Base-by-base conservation (phyloP, 83 land plant species). In the Picea mariana region DNA sequence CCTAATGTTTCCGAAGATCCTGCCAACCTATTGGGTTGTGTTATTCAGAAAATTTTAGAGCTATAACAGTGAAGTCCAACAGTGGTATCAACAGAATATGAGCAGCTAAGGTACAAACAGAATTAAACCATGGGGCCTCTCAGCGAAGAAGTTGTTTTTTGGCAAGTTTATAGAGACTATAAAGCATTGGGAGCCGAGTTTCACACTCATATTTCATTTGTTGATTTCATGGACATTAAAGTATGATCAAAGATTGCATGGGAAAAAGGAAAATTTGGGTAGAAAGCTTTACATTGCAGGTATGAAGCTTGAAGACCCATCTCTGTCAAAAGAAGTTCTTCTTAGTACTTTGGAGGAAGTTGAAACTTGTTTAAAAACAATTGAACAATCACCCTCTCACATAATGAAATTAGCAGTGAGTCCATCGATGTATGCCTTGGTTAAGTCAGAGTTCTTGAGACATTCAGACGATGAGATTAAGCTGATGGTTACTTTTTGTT, bases 311-410 rank as follows among this genome's bases (percentile, higher is more conserved):
- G n/a, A 62, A 62, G n/a, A n/a, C 65, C 65, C 65, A 62, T 62
- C 65, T 62, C 65, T 1, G 24, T 17, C n/a, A 20, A 62, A n/a
- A 62, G 4, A 62, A 62, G 64, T 17, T 62, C 3, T 62, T n/a
- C 20, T 62, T 18, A n/a, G 65, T 44, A 44, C 47, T 6, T 44
- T 44, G 47, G 47, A 44, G 47, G 47, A 44, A 44, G 65, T 17
- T 17, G 65, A 62, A 18, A 62, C 5, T 62, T 62, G n/a, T 17
- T 62, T 62, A 16, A 18, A 62, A 62, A 62, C 20, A 21, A 21
- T 62, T 62, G 65, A 17, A n/a, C 65, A 62, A 62, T 62, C 64
- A 62, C 64, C 64, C 23, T 62, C 64, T 62, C 64, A 62, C n/a
- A 62, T 62, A 17, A 16, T 16, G 18, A 62, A 62, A 17, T n/a